Percentiles rank a stretch among this genome's conserved stretches.
Conservation (phyloP, 768 basidiomycete species). For the Porpolomopsis calyptriformis region DNA sequence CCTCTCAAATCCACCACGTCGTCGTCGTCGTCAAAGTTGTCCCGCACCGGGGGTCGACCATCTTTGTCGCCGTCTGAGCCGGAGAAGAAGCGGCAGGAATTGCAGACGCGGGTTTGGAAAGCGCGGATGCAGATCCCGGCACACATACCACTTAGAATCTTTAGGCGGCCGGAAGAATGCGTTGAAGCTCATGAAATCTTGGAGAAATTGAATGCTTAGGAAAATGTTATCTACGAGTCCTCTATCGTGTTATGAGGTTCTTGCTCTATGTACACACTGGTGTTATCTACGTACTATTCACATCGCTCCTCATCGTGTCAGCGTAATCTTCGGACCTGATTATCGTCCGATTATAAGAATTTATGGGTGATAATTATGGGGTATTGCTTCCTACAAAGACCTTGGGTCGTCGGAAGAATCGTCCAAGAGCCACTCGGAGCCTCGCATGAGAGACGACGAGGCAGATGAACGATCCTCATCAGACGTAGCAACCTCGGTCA, state of each 20-base stretch:
- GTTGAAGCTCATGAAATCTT: slow-evolving; percentile 45
- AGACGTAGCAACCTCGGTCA: background rate
- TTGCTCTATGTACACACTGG: too few species aligned
- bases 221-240: too few species aligned
- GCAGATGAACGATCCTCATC: background rate
- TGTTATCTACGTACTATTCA: too few species aligned
- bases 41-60: background rate
- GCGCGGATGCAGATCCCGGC: slow-evolving; percentile 51
- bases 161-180: slow-evolving; percentile 60
- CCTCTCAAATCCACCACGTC: slow-evolving; percentile 3
- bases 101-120: slow-evolving; percentile 55
- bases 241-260: too few species aligned
- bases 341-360: too few species aligned
- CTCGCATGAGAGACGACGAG: background rate
- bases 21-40: slow-evolving; percentile 1
- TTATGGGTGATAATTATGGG: too few species aligned
- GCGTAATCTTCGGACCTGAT: too few species aligned
- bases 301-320: too few species aligned
- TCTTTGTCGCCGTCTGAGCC: slow-evolving; percentile 29
- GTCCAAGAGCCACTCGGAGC: background rate
- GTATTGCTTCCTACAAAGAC: too few species aligned
- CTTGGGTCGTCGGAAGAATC: background rate
- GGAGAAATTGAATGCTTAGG: background rate
- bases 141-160: slow-evolving; percentile 51
- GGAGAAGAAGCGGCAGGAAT: slow-evolving; percentile 44